Evolutionary conservation across 805 yeast genomes (phyloP).

Genomic region (Nakazawaea molendinolei): DNA sequence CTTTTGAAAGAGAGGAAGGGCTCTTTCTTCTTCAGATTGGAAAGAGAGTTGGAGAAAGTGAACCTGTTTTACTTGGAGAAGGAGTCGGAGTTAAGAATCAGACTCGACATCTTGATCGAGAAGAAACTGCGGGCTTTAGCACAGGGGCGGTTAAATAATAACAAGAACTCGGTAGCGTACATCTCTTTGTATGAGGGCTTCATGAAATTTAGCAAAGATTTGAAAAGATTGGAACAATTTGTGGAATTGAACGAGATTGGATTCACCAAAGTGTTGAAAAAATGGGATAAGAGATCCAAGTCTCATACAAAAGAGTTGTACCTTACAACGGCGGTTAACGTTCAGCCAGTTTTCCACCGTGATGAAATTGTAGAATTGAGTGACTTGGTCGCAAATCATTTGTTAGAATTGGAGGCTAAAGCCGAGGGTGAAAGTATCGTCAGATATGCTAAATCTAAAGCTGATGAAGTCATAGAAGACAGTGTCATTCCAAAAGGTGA

Average conservation of each 20-base stretch:
- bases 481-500: slow-evolving; percentile 5
- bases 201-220: slow-evolving; percentile 81
- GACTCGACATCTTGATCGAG: slow-evolving; percentile 68
- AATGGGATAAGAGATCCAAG: slow-evolving; percentile 97
- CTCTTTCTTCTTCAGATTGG: slow-evolving; percentile 80
- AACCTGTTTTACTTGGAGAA: slow-evolving; percentile 87
- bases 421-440: slow-evolving; percentile 34
- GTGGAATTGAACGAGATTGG: slow-evolving; percentile 95
- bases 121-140: slow-evolving; percentile 52
- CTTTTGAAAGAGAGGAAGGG: slow-evolving; percentile 85
- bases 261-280: slow-evolving; percentile 88
- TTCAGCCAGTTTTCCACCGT: slow-evolving; percentile 93
- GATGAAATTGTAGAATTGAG: slow-evolving; percentile 79
- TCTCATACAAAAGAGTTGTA: slow-evolving; percentile 92
- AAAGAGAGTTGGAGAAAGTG: slow-evolving; percentile 92
- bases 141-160: slow-evolving; percentile 37
- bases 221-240: slow-evolving; percentile 85
- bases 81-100: slow-evolving; percentile 78
- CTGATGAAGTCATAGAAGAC: slow-evolving; percentile 1
- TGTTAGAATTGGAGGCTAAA: slow-evolving; percentile 70
- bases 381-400: slow-evolving; percentile 60
- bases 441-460: slow-evolving; percentile 16
- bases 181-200: slow-evolving; percentile 82
- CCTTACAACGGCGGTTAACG: slow-evolving; percentile 86
- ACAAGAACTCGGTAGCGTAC: slow-evolving; percentile 68